Conservation (phyloP, 2,329 filamentous ascomycete species). For the Phoma sp. region DNA sequence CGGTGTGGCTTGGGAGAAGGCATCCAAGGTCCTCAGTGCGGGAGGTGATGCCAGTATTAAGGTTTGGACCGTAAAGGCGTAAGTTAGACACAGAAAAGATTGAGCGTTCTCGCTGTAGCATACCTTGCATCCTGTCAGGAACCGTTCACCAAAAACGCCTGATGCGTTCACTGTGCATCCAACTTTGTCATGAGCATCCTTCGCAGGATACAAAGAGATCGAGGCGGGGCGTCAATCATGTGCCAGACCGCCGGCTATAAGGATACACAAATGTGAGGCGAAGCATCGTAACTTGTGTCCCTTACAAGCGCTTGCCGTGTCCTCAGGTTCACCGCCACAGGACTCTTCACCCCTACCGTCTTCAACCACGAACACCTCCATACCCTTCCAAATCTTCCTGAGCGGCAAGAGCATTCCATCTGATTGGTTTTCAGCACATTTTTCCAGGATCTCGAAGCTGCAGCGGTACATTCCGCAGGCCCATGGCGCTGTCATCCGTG, state of each 20-base stretch:
- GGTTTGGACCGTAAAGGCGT: conserved; percentile 68
- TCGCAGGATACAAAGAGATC: background rate
- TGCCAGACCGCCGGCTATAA: background rate
- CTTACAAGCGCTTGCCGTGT: background rate
- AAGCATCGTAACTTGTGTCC: background rate
- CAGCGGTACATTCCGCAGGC: background rate
- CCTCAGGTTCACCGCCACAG: background rate
- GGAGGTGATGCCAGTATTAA: conserved; percentile 92
- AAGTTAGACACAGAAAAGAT: conserved; percentile 1
- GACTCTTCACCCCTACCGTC: background rate
- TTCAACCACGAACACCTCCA: background rate
- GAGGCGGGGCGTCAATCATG: background rate
- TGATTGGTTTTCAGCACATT: background rate
- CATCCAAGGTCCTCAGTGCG: conserved; percentile 72
- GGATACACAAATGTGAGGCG: background rate
- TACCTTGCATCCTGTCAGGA: background rate
- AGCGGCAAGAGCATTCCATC: background rate
- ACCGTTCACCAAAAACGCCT: conserved; percentile 3
- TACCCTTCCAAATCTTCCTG: background rate
- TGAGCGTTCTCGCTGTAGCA: background rate
- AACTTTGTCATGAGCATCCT: background rate
- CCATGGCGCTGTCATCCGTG: background rate
- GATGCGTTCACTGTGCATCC: conserved; percentile 5
- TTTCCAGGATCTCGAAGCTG: background rate
- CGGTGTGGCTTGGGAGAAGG: conserved; percentile 78